Base-by-base conservation (phyloP, 1,139 yeast genomes). In the Hemisphaericaspora xylofermentans region DNA sequence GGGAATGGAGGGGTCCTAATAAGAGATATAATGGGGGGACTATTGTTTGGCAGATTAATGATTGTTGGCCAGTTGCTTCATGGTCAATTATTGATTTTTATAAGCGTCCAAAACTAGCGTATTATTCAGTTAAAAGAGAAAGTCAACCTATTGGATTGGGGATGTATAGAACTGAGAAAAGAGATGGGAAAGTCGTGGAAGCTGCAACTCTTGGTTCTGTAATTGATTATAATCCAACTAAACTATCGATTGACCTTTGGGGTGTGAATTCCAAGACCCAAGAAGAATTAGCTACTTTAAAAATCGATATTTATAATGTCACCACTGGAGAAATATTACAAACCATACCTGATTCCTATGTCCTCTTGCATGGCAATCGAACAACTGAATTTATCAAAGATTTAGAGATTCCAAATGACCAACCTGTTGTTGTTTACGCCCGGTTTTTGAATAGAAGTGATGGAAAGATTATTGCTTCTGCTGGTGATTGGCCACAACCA, bases 401-500 rank as follows among this genome's bases (percentile, higher is more conserved):
- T 24, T 36, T 45, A 28, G 42, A 44, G 8, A 43, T 58, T 8
- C 35, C 56, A 12, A 45, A 52, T 21, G 51, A 53, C 3, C 33
- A 43, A 13, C 56, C 56, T 8, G 50, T 54, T 2, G 65, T 58
- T 3, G 56, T 61, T 10, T 51, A 54, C 43, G 44, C 53, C 39
- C 40, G 58, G 32, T 42, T 58, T 32, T 46, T 54, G 3, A 33
- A 41, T 22, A 42, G 45, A 21, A 37, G 39, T 15, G 35, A 51
- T 9, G 55, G 53, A 7, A 24, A 45, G 4, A 46, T 59, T 6
- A 41, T 71, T 15, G 63, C 71, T 8, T 52, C 66, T 39, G 65
- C 69, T 7, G 60, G 64, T 10, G 78, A 74, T 47, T 76, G 81
- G 80, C 80, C 81, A 2, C 79, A 76, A 50, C 81, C 81, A 12